Evolutionary conservation across 176 grass and related monocot genomes (phyloP), one percentile per base, ranked within the genome.

Genomic region (Elaeis guineensis): DNA sequence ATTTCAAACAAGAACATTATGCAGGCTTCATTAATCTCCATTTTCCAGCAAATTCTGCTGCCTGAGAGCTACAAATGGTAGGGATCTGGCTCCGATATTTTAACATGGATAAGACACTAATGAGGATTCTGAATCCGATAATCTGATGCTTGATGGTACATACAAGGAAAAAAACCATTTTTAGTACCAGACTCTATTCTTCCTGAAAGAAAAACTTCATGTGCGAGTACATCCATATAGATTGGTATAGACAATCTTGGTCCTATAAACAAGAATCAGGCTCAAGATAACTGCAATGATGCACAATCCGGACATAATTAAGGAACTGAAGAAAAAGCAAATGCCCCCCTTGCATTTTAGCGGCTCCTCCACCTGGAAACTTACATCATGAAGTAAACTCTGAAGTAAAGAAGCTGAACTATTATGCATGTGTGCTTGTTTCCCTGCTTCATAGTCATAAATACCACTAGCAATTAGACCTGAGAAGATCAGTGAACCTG

Each of bases 241-340:
- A 21, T 55, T 55, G 54, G 54, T 5, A 55, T 55, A 55, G 54
- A 55, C 54, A 55, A 21, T 21, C 54, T 55, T 55, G 54, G 54
- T 55, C 54, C 54, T 55, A 19, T 55, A 19, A 18, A 55, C 54
- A 55, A 55, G 54, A 55, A 55, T 19, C 6, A 55, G 6, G 54
- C 54, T 55, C 54, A 55, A 22, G 54, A 55, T 55, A 55, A 55
- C 54, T 3, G 54, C 54, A 55, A 55, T 19, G 54, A 55, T 22
- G 19, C 54, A 55, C 5, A 55, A 21, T 22, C 54, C 54, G 3
- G 54, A 55, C 54, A 55, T 55, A 20, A 55, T 55, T 21, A 55
- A 55, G n/a, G 54, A 55, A 22, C 19, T 20, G 12, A 55, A 21
- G 11, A 55, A 55, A 55, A 55, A 55, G 17, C 54, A 55, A 18